Base-by-base conservation (phyloP, 1,284 basidiomycete genomes). In the Irpex sp. region DNA sequence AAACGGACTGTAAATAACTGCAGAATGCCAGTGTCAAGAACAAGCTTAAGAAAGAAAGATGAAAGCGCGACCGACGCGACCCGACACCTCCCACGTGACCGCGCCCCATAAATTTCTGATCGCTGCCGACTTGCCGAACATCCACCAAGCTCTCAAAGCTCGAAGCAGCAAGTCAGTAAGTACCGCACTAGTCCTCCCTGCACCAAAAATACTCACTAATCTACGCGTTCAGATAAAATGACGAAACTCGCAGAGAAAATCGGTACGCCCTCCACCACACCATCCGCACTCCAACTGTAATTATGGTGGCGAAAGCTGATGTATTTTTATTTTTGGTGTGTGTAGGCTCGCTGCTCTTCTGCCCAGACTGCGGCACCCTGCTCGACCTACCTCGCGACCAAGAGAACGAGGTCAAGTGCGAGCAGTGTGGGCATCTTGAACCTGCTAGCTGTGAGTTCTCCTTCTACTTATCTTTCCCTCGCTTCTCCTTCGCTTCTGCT, bases 291-390 rank as follows among this genome's bases (percentile, higher is more conserved):
- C 27, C 2, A 27, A 4, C 27, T 7, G 18, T 32, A 24, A 43
- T 27, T 60, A 6, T 6, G 9, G 38, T 42, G 38, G 38, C 10
- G 9, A 42, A 42, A 42, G 9, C 38, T 42, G 38, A 42, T 42
- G 1, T 10, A 10, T 42, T 42, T 10, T 42, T 42, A 42, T 42
- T 42, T 42, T 42, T 2, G 32, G 32, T 38, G 38, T 42, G 60
- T 27, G 62, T 42, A 91, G 97, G 98, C 68, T 97, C 97, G 5
- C 87, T 99, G 32, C 87, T 99, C 64, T 99, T 99, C 84, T 99
- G 98, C 83, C 94, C 95, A 6, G 89, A 92, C 72, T 99, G 98
- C 79, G 97, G 97, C 18, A 97, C 96, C 0, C 85, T 99, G 60
- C 91, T 99, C 24, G 92, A 95, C 76, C 84, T 97, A 24, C 97